phyloP scores from a whole-genome alignment of 129 eudicot genomes.

The Deinandra increscens region DNA sequence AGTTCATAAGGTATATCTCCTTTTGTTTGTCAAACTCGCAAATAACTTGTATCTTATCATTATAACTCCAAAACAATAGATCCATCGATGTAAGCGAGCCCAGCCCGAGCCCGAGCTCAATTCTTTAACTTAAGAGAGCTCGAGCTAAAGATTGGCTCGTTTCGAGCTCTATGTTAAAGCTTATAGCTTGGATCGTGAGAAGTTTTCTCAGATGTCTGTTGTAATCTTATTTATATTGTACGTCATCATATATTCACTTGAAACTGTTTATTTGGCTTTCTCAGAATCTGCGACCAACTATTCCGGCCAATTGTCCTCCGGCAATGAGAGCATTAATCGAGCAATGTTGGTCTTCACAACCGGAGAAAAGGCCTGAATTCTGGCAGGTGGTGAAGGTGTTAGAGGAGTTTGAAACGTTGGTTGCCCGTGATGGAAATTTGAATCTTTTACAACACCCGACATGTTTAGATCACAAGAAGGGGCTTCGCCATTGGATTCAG shows the following conservation, averaged over 20 bases:
- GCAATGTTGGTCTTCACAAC: conserved; percentile 80
- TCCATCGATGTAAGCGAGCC: no score
- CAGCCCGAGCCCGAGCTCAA: no score
- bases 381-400: conserved; percentile 83
- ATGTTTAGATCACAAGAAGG: conserved; percentile 75
- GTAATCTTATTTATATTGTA: no score
- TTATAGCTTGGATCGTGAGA: no score
- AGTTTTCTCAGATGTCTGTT: no score
- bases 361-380: conserved; percentile 90
- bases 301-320: conserved; percentile 66
- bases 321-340: conserved; percentile 84
- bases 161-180: no score
- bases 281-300: conserved; percentile 74
- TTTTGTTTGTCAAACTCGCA: neutral
- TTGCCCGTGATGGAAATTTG: conserved; percentile 67
- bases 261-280: conserved; percentile 17
- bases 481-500: conserved; percentile 69
- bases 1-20: conserved; percentile 67
- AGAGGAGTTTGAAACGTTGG: conserved; percentile 71
- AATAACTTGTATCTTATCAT: neutral
- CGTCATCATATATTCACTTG: neutral
- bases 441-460: conserved; percentile 51
- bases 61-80: no score
- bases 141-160: no score
- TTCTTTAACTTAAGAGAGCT: no score